phyloP scores from a whole-genome alignment of 768 basidiomycete species.

The Antrodiella citrinella region DNA sequence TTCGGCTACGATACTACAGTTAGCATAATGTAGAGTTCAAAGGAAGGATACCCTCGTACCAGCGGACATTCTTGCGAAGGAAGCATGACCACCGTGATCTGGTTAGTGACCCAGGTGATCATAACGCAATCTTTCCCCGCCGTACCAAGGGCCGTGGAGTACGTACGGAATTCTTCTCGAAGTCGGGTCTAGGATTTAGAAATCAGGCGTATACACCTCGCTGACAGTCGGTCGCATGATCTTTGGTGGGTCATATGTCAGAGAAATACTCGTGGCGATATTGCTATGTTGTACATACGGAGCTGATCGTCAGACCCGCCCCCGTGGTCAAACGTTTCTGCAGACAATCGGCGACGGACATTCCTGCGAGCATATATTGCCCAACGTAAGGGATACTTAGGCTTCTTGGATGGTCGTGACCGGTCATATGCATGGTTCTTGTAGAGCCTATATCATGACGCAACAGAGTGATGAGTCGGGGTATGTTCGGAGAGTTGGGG shows the following conservation, averaged over 20 bases:
- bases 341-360: too few species aligned
- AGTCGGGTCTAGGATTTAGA: neutral
- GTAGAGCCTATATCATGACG: neutral
- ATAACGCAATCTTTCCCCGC: neutral
- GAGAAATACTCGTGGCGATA: neutral
- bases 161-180: neutral
- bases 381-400: neutral
- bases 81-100: neutral
- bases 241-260: neutral
- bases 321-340: too few species aligned
- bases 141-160: neutral
- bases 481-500: neutral
- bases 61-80: neutral
- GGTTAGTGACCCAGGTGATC: neutral
- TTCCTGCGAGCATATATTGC: neutral
- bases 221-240: neutral
- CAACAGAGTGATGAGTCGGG: neutral
- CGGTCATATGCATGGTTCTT: neutral
- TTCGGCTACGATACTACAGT: neutral
- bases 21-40: neutral
- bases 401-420: neutral
- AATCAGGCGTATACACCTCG: neutral
- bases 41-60: neutral
- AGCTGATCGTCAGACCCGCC: too few species aligned
- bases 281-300: neutral